Evolutionary conservation across 2,329 filamentous ascomycete genomes (phyloP).

Genomic region (Fusarium palustre): DNA sequence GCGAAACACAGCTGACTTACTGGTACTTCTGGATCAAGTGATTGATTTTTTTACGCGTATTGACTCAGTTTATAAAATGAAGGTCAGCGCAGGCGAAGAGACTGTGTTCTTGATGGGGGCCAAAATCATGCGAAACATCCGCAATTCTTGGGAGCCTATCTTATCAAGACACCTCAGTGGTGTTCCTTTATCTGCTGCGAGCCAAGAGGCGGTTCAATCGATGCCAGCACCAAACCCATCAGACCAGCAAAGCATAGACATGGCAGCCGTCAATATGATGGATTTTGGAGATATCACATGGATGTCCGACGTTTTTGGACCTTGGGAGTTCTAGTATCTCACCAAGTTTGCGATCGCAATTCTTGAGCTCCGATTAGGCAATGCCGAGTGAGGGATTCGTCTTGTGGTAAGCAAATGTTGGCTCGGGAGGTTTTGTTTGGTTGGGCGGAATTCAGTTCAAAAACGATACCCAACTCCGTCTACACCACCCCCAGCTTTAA

Average conservation of each 20-base stretch:
- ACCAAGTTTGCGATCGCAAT: not conserved
- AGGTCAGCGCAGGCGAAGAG: constrained; percentile 46
- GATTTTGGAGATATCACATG: constrained; percentile 53
- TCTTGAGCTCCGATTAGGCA: constrained; percentile 1
- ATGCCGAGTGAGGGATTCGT: not conserved
- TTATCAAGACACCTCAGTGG: constrained; percentile 48
- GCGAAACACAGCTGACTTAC: constrained; percentile 52
- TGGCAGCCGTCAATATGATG: constrained; percentile 42
- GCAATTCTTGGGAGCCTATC: constrained; percentile 52
- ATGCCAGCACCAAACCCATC: constrained; percentile 22
- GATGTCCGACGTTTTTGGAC: constrained; percentile 55
- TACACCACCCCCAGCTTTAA: constrained; percentile 24
- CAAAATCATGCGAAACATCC: constrained; percentile 53
- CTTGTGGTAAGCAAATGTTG: not conserved
- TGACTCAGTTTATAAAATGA: constrained; percentile 46
- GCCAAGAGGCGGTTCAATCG: constrained; percentile 37
- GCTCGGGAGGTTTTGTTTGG: not conserved
- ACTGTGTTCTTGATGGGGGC: constrained; percentile 50
- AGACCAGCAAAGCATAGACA: constrained; percentile 31
- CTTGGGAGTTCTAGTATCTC: constrained; percentile 51
- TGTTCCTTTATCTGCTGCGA: constrained; percentile 48
- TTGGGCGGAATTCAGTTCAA: constrained; percentile 25
- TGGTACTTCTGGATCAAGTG: constrained; percentile 51
- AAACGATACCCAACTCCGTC: constrained; percentile 23
- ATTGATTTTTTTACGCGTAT: constrained; percentile 50